Evolutionary conservation across 2,329 filamentous ascomycete genomes (phyloP), one percentile per base, ranked within the genome.

Genomic region (Ceratocystis destructans): DNA sequence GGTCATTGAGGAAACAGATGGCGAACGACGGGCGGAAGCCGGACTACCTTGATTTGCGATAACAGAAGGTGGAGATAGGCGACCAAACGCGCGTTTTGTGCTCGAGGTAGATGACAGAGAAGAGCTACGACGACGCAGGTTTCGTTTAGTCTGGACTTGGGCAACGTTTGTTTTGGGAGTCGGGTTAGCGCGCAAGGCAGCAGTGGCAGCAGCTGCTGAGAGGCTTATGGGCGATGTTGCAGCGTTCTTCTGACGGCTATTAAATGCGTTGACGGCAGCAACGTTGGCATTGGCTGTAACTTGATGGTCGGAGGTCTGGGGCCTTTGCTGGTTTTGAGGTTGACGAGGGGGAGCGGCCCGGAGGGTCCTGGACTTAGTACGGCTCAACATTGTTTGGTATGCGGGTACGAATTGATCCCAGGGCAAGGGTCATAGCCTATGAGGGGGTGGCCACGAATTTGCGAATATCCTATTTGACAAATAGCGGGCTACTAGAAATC

Each of bases 81-180:
- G 65, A 41, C 65, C 46, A 62, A 64, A 67, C 25, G 61, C 31
- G 50, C 45, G 62, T n/a, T 75, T 71, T 48, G 77, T 75, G 62
- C 75, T 77, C 69, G 79, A 80, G 61, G 83, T 78, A 3, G 90
- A 93, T 1, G 89, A 89, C 53, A 83, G 76, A 0, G 91, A 96
- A 64, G 81, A 81, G 74, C 82, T 85, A 69, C 91, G 85, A 71
- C 66, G 66, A 41, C 90, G 84, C 68, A 84, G 75, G 73, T 88
- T 92, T 73, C 92, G 88, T 78, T 93, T 96, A 5, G 93, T 96
- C 75, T 96, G 88, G 57, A 95, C 84, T 72, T 90, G 85, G 74
- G 85, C 87, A 66, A 96, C 87, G 71, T 86, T 86, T 64, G 87
- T 93, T 25, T 90, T 91, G 1, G 88, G 86, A 64, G 86, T 86